Evolutionary conservation across 306 rosid genomes (phyloP), one percentile per base, ranked within the genome.

Genomic region (Cucurbita pepo): DNA sequence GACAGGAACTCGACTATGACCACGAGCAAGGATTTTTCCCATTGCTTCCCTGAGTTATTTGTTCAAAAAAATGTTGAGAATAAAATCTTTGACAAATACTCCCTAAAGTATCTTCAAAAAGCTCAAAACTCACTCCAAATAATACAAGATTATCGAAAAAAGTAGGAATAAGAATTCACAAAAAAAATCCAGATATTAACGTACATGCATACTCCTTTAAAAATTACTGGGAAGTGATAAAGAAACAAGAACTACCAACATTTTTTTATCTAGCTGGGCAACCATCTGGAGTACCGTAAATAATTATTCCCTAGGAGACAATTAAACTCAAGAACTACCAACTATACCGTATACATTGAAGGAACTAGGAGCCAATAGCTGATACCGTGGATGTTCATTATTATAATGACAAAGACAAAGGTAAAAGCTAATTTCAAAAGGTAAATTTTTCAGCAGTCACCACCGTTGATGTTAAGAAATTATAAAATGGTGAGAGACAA

Each of bases 1-100:
- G 59, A 95, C 96, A 72, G 99, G 99, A 86, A 95, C 96, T 69
- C 99, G 86, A 81, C 99, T 95, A 75, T 95, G 99, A 59, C 99
- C 99, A 0, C 97, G 95, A 34, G 96, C 99, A 75, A 95, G 91
- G 81, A 95, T 13, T 89, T 91, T 91, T 37, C 97, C 99, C 97
- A 91, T 95, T 56, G 99, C 99, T 69, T 95, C 97, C 99, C 99
- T 95, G 77, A 63, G 84, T 69, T 71, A 76, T 58, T 60, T 25
- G 53, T 56, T 61, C 25, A 11, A 41, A 19, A 16, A 21, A 75
- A 44, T 30, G 67, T 38, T 22, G 55, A 64, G 44, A 47, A 22
- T 21, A 67, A 34, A 45, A 67, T 9, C 73, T 48, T 47, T 14
- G 19, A 11, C 25, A 34, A 21, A 25, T 50, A 13, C 58, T 50